phyloP scores from a whole-genome alignment of 2,329 filamentous ascomycete genomes.

The Nemania sp. region DNA sequence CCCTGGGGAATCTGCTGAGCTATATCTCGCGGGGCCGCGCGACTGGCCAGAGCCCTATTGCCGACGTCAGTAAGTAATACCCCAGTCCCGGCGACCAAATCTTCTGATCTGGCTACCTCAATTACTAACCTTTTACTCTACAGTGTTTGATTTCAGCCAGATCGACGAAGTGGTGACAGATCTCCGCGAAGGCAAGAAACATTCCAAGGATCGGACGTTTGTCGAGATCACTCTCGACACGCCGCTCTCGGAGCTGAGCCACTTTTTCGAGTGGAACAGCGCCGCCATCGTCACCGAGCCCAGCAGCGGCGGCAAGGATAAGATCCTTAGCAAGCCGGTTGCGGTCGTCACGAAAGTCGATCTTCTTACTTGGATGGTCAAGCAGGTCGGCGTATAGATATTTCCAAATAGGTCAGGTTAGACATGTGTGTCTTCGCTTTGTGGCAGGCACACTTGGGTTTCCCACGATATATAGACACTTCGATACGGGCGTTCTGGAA shows the following conservation, averaged over 20 bases:
- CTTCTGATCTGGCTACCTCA: neutral
- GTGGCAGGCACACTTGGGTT: too few relatives aligned
- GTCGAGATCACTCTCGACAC: conserved; percentile 95
- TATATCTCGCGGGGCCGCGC: conserved; percentile 86
- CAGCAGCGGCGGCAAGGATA: conserved; percentile 54
- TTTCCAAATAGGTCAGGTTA: neutral
- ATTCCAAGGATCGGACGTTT: conserved; percentile 70
- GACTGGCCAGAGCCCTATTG: conserved; percentile 71
- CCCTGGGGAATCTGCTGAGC: conserved; percentile 89
- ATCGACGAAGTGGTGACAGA: conserved; percentile 92
- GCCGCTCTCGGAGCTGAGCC: conserved; percentile 77
- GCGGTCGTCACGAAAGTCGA: conserved; percentile 97
- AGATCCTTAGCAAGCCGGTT: conserved; percentile 70
- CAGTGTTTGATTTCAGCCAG: conserved; percentile 89
- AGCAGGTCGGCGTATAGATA: conserved; percentile 49
- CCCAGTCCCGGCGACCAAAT: neutral
- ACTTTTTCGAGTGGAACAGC: conserved; percentile 98
- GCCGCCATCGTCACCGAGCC: conserved; percentile 91
- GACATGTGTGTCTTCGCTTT: too few relatives aligned
- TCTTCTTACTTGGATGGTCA: conserved; percentile 88
- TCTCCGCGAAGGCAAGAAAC: conserved; percentile 55
- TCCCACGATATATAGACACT: too few relatives aligned
- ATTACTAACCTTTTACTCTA: neutral
- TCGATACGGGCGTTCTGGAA: conserved; percentile 16
- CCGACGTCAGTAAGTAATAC: conserved; percentile 66